Evolutionary conservation across 2,329 filamentous ascomycete genomes (phyloP).

Genomic region (Annulohypoxylon truncatum): DNA sequence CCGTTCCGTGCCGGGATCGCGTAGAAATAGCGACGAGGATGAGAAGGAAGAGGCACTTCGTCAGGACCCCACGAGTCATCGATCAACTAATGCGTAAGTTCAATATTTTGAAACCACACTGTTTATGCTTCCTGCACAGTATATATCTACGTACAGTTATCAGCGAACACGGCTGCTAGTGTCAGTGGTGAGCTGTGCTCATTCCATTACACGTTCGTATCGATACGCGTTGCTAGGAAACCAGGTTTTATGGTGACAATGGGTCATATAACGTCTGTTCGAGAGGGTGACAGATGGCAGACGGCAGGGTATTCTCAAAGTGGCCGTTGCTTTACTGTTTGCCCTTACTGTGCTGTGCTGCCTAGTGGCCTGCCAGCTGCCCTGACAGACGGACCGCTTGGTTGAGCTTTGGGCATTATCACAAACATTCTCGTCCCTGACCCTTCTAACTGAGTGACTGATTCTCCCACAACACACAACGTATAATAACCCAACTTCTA

Average conservation of each 20-base stretch:
- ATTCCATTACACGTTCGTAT: not conserved
- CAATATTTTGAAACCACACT: not conserved
- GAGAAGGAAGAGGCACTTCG: conserved; percentile 82
- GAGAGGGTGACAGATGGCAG: not conserved
- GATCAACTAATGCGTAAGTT: conserved; percentile 83
- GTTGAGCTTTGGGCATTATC: not conserved
- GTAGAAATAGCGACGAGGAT: conserved; percentile 91
- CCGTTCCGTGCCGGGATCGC: conserved; percentile 85
- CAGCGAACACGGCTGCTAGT: not conserved
- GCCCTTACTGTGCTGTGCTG: not conserved
- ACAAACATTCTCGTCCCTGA: not conserved
- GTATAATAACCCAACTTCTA: not conserved
- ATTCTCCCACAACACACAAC: not conserved
- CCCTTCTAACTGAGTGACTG: not conserved
- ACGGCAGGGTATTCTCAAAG: not conserved
- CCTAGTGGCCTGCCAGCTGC: not conserved
- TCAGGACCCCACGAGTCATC: conserved; percentile 76
- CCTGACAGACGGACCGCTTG: not conserved
- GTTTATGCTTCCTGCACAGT: conserved; percentile 9
- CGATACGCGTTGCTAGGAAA: not conserved
- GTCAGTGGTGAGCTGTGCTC: not conserved
- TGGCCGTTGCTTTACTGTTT: not conserved
- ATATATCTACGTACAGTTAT: not conserved
- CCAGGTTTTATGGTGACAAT: not conserved
- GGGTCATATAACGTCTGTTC: not conserved